Evolutionary conservation across 1,139 yeast species (phyloP), one percentile per base, ranked within the genome.

Genomic region (Pichia norvegensis): DNA sequence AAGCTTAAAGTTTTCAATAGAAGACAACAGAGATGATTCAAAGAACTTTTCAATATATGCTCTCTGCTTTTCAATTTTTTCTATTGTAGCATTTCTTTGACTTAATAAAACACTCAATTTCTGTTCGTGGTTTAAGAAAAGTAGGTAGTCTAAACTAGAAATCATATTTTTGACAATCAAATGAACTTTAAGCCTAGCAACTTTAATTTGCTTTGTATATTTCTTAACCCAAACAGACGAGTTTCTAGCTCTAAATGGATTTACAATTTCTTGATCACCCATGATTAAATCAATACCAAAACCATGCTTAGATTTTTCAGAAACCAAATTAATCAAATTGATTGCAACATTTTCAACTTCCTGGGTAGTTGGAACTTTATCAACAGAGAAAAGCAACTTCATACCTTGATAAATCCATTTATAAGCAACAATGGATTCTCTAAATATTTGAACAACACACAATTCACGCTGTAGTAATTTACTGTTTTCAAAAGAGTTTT

Each of bases 91-190:
- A 21, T 54, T 51, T 36, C 57, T 60, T 21, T 62, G 66, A 10
- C 60, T 55, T 23, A 62, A 50, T 22, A 62, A 43, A 38, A 56
- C 54, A 45, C 61, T 62, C 46, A 63, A 55, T 44, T 64, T 63
- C 55, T 47, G 73, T 66, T 63, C 71, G 58, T 48, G 77, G 68
- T 61, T 73, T 67, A 62, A 64, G 62, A 73, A 72, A 36, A 74
- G 55, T 40, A 74, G 67, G 53, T 74, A 74, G 50, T 72, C 73
- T 49, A 74, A 55, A 8, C 73, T 58, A 48, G 71, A 74, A 20
- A 72, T 58, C 58, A 74, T 55, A 66, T 73, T 70, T 52, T 74
- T 67, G 23, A 72, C 59, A n/a, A 69, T 60, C 36, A 73, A 48
- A 45, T 49, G 60, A 37, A 62, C 48, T 41, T 63, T 59, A 40